phyloP scores from a whole-genome alignment of 495 filamentous ascomycete genomes.

The Penicillium lividum region DNA sequence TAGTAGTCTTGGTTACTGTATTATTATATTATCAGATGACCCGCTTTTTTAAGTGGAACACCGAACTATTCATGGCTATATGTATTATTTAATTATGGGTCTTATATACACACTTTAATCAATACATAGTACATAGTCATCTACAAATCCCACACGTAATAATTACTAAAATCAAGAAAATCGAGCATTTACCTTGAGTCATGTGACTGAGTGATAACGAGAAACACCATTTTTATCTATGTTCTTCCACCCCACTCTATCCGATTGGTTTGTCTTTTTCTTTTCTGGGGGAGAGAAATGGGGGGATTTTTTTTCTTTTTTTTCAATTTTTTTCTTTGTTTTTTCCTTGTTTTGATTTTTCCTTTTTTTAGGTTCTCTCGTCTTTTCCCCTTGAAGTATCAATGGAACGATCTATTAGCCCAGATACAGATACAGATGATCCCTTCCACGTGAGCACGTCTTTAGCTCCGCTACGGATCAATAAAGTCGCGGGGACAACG shows the following conservation, averaged over 20 bases:
- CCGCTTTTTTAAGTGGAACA: too few species aligned
- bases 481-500: conserved; percentile 64
- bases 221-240: background rate
- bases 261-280: too few species aligned
- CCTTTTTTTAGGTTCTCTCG: background rate
- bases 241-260: conserved; percentile 1
- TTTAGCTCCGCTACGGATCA: conserved; percentile 63
- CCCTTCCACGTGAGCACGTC: conserved; percentile 59
- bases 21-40: too few species aligned
- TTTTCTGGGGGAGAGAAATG: too few species aligned
- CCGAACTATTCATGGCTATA: too few species aligned
- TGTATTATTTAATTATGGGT: too few species aligned
- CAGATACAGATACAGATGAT: conserved; percentile 29
- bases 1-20: too few species aligned
- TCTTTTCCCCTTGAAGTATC: background rate
- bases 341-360: background rate
- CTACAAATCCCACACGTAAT: too few species aligned
- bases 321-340: background rate
- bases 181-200: background rate
- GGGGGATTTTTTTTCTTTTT: background rate
- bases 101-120: too few species aligned
- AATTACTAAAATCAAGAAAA: too few species aligned
- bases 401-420: conserved; percentile 20
- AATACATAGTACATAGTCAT: too few species aligned
- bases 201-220: background rate